These are phyloP conservation scores for Pugionium cornutum DNA, from an alignment of 345 rosid species.

Conservation along the genomic window DNA sequence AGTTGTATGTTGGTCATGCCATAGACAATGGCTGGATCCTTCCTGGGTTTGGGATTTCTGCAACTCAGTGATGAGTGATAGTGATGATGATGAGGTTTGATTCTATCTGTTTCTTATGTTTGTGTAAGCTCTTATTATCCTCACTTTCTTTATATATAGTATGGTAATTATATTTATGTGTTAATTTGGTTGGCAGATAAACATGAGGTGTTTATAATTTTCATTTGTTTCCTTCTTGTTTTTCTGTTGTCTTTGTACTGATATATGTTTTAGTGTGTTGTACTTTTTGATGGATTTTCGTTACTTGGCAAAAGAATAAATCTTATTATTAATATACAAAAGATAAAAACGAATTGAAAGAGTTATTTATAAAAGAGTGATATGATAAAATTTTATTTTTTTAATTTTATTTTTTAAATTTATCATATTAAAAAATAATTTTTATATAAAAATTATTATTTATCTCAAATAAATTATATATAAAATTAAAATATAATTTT, in stretches of 20 bases:
- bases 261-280: constrained; percentile 22
- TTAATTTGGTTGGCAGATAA: constrained; percentile 31
- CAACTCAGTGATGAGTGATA: constrained; percentile 29
- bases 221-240: constrained; percentile 22
- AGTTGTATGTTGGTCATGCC: constrained; percentile 64
- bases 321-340: no score
- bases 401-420: no score
- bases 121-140: constrained; percentile 30
- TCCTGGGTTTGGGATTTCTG: constrained; percentile 49
- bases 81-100: constrained; percentile 32
- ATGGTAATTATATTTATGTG: constrained; percentile 12
- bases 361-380: no score
- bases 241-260: constrained; percentile 20
- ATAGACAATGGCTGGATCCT: constrained; percentile 82
- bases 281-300: constrained; percentile 17
- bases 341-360: no score
- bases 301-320: constrained; percentile 1
- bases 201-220: constrained; percentile 26
- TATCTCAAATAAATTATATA: no score
- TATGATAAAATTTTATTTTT: no score
- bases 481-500: no score
- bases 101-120: constrained; percentile 32
- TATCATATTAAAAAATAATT: no score
- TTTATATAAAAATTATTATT: no score
- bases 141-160: constrained; percentile 14